Conservation (phyloP, 2,329 filamentous ascomycete genomes). For the Paecilomyces niveus region DNA sequence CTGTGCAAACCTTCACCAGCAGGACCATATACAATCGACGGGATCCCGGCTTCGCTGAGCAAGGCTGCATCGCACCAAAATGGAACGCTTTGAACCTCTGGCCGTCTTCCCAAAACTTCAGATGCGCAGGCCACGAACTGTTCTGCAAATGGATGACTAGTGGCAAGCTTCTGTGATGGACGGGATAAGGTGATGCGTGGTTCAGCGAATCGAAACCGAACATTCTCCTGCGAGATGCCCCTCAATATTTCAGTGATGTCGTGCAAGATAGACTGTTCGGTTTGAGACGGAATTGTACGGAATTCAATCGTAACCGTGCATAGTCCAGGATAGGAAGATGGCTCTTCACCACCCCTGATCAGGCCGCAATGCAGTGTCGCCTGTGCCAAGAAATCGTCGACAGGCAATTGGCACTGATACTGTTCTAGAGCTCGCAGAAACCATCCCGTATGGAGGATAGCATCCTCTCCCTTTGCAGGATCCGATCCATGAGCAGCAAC, state of each 20-base stretch:
- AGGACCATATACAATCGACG: conserved; percentile 42
- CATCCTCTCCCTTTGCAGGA: conserved; percentile 42
- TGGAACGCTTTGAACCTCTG: conserved; percentile 20
- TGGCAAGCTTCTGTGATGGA: conserved; percentile 34
- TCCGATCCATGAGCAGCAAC: conserved; percentile 30
- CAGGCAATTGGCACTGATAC: conserved; percentile 31
- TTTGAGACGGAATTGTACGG: conserved; percentile 43
- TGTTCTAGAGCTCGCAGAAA: conserved; percentile 42
- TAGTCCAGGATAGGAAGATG: conserved; percentile 45
- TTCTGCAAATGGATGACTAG: conserved; percentile 36
- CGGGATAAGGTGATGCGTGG: conserved; percentile 37
- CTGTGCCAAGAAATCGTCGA: conserved; percentile 28
- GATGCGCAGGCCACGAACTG: conserved; percentile 22
- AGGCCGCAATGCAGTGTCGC: conserved; percentile 43
- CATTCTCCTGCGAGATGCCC: conserved; percentile 21
- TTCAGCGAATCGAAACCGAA: conserved; percentile 34
- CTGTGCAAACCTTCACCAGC: conserved; percentile 44
- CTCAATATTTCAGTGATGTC: conserved; percentile 36
- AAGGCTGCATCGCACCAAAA: conserved; percentile 50
- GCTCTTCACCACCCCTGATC: conserved; percentile 46
- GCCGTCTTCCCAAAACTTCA: conserved; percentile 17
- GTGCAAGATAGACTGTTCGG: conserved; percentile 24
- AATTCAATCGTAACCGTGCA: conserved; percentile 45
- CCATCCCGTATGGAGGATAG: conserved; percentile 42
- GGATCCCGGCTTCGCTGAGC: conserved; percentile 39